Percentiles rank a stretch among this genome's conserved stretches.
Conservation (phyloP, 202 grass and related monocot species). For the Carex sylvatica region DNA sequence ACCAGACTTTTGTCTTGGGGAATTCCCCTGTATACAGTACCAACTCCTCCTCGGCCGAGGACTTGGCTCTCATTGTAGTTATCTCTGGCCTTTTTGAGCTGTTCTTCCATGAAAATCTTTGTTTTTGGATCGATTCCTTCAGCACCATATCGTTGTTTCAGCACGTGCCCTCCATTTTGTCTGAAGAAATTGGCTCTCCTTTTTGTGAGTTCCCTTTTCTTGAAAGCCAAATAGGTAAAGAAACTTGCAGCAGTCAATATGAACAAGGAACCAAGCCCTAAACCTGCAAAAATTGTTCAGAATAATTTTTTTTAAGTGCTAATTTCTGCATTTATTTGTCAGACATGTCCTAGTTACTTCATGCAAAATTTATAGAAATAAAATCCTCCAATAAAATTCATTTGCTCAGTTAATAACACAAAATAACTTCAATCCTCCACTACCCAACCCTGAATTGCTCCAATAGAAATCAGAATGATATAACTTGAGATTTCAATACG, state of each 20-base stretch:
- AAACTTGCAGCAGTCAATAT: not conserved
- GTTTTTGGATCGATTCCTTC: not conserved
- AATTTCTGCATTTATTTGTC: no score
- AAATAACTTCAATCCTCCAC: not conserved
- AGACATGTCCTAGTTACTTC: no score
- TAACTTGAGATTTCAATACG: no score
- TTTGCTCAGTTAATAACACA: no score
- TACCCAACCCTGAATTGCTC: no score
- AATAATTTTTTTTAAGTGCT: not conserved
- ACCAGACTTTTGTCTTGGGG: slow-evolving; percentile 32
- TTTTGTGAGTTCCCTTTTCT: slow-evolving; percentile 31
- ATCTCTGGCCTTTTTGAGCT: slow-evolving; percentile 44
- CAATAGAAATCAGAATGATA: no score
- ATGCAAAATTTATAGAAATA: no score
- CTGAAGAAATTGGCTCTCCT: slow-evolving; percentile 44
- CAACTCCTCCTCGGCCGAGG: slow-evolving; percentile 52
- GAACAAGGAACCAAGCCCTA: slow-evolving; percentile 29
- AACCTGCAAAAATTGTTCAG: slow-evolving; percentile 27
- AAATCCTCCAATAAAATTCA: no score
- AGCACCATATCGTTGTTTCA: slow-evolving; percentile 50
- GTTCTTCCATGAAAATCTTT: slow-evolving; percentile 60
- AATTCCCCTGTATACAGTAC: slow-evolving; percentile 61
- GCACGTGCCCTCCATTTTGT: slow-evolving; percentile 50
- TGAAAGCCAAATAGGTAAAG: slow-evolving; percentile 29
- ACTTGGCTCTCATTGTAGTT: slow-evolving; percentile 40